Percentiles rank a stretch among this genome's conserved stretches.
These are phyloP conservation scores for Xylaria sp. DNA, from an alignment of 2,329 filamentous ascomycete genomes.

Conservation along the genomic window DNA sequence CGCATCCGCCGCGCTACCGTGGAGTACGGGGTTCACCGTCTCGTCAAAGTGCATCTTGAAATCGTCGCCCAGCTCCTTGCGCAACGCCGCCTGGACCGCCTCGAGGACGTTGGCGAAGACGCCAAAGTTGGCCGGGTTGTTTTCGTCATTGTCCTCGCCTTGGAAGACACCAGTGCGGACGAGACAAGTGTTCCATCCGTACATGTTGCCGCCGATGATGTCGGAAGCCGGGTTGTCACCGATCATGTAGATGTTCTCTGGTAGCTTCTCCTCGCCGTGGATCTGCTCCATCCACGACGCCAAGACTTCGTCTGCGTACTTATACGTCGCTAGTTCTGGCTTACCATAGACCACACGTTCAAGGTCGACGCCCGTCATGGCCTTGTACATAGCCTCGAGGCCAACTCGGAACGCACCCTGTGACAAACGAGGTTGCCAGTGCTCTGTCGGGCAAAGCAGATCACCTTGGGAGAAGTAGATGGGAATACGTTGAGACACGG, in stretches of 20 bases:
- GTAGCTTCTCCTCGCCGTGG: conserved; percentile 76
- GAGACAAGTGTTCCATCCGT: conserved; percentile 83
- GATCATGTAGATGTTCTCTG: conserved; percentile 79
- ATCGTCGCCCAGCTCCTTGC: conserved; percentile 77
- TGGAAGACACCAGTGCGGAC: conserved; percentile 83
- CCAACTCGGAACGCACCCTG: conserved; percentile 81
- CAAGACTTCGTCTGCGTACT: conserved; percentile 80
- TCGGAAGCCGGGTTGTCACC: conserved; percentile 80
- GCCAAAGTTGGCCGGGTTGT: conserved; percentile 81
- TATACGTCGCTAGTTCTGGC: conserved; percentile 80
- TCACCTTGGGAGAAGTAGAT: conserved; percentile 71
- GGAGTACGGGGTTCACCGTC: conserved; percentile 74
- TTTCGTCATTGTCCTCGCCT: conserved; percentile 78
- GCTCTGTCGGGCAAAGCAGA: conserved; percentile 69
- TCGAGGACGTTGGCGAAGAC: conserved; percentile 80
- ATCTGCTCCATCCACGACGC: conserved; percentile 80
- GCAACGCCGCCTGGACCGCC: conserved; percentile 73
- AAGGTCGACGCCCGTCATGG: conserved; percentile 74
- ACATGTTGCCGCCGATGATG: conserved; percentile 82
- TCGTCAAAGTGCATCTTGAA: conserved; percentile 80
- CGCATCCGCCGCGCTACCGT: conserved; percentile 60
- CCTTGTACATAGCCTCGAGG: conserved; percentile 78
- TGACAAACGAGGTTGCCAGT: conserved; percentile 75
- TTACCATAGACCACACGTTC: conserved; percentile 83
- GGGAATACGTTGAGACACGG: conserved; percentile 73